Conservation (phyloP, 345 rosid species). For the Isatis tinctoria region DNA sequence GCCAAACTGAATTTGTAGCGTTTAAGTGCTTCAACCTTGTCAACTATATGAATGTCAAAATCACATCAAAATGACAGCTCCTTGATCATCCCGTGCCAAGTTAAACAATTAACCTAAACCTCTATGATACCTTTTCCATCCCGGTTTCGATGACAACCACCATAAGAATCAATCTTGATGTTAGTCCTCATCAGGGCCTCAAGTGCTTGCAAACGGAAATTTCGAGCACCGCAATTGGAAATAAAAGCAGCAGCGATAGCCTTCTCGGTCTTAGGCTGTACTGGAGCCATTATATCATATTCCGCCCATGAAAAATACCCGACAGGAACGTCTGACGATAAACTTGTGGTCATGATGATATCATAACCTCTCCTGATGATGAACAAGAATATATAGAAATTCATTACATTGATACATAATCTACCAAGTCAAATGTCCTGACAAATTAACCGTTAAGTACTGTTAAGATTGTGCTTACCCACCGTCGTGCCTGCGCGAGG, state of each 20-base stretch:
- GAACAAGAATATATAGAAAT: neutral
- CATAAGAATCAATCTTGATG: constrained; percentile 79
- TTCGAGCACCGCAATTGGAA: constrained; percentile 88
- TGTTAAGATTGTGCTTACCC: constrained; percentile 78
- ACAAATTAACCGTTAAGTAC: neutral
- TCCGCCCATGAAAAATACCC: constrained; percentile 99
- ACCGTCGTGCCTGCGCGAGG: constrained; percentile 84
- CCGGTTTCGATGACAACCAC: constrained; percentile 77
- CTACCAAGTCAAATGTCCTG: constrained; percentile 14
- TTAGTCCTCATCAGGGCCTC: constrained; percentile 56
- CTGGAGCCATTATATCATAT: constrained; percentile 91
- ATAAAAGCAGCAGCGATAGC: constrained; percentile 96
- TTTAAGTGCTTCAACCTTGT: constrained; percentile 83
- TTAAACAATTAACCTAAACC: neutral
- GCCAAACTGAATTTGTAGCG: constrained; percentile 91
- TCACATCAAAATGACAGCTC: neutral
- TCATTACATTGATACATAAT: neutral
- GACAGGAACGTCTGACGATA: constrained; percentile 97
- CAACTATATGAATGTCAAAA: constrained; percentile 47
- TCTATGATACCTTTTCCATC: constrained; percentile 61
- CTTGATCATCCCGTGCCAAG: neutral
- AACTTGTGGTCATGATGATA: constrained; percentile 92
- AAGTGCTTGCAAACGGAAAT: constrained; percentile 88
- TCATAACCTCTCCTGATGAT: constrained; percentile 69
- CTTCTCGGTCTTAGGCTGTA: constrained; percentile 74